A percentile compares a stretch with the other conserved stretches of the same genome.
phyloP scores from a whole-genome alignment of 2,329 filamentous ascomycete species.

The Microsporum canis region DNA sequence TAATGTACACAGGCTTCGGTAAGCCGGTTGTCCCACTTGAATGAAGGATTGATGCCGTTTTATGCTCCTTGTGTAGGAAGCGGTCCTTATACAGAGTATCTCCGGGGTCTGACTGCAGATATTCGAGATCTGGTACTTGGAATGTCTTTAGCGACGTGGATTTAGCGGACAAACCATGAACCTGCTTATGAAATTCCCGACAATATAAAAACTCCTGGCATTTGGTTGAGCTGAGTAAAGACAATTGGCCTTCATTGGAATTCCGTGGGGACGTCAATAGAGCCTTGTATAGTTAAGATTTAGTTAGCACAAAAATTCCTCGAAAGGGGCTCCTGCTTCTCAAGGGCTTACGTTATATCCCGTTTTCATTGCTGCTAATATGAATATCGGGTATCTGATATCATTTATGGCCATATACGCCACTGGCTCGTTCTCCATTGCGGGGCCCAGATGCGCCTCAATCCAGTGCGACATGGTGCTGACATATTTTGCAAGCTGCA shows the following conservation, averaged over 20 bases:
- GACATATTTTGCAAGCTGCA: too few species aligned
- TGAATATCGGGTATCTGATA: not conserved
- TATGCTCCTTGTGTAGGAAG: not conserved
- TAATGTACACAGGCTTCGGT: not conserved
- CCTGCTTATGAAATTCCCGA: not conserved
- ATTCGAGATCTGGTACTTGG: too few species aligned
- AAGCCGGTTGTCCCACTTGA: not conserved
- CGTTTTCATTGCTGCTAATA: not conserved
- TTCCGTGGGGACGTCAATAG: not conserved
- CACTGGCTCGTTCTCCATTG: too few species aligned
- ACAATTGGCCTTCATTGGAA: not conserved
- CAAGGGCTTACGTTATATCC: slow-evolving; percentile 2
- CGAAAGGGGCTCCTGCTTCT: too few species aligned
- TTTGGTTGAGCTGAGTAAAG: not conserved
- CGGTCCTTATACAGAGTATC: not conserved
- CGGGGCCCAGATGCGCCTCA: too few species aligned
- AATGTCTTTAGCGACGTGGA: too few species aligned
- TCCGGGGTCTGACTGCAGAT: too few species aligned
- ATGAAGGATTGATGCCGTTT: not conserved
- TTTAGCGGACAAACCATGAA: too few species aligned
- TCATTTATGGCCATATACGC: not conserved
- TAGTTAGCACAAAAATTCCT: not conserved
- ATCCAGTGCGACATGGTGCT: too few species aligned
- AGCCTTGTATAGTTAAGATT: not conserved
- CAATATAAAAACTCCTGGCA: not conserved